Percentiles rank a stretch among this genome's conserved stretches.
Evolutionary conservation across 1,139 yeast species (phyloP).

Genomic region (Petasospora rhodanensis): DNA sequence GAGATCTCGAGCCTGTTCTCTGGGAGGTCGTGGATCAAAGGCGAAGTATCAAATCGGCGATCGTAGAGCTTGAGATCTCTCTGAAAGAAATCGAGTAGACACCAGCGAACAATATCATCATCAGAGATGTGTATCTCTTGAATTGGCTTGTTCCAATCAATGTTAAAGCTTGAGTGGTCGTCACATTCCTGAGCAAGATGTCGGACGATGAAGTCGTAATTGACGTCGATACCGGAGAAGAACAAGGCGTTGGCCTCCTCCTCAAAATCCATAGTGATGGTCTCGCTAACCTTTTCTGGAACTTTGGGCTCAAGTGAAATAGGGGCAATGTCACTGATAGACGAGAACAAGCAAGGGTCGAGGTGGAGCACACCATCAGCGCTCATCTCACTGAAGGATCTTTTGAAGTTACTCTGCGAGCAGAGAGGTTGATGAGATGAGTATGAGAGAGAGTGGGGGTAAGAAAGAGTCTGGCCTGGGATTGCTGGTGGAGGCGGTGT

Average conservation of each 20-base stretch:
- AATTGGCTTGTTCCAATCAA: neutral
- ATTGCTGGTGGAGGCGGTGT: too few species aligned
- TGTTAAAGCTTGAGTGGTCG: neutral
- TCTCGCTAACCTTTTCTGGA: too few species aligned
- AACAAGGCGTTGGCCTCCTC: slow-evolving; percentile 21
- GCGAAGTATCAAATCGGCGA: slow-evolving; percentile 7
- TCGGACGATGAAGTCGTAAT: slow-evolving; percentile 12
- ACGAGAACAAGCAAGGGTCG: too few species aligned
- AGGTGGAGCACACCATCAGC: too few species aligned
- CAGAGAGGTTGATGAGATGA: too few species aligned
- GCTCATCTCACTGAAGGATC: too few species aligned
- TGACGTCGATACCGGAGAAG: slow-evolving; percentile 7
- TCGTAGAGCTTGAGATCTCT: slow-evolving; percentile 12
- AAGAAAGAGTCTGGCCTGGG: too few species aligned
- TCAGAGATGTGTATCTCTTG: slow-evolving; percentile 6
- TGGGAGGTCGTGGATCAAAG: slow-evolving; percentile 9
- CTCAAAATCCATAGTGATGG: too few species aligned
- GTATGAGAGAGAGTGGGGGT: too few species aligned
- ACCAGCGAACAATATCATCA: slow-evolving; percentile 12
- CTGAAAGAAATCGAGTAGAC: slow-evolving; percentile 13
- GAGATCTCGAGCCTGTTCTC: slow-evolving; percentile 14
- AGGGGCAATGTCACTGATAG: too few species aligned
- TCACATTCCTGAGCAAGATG: slow-evolving; percentile 4
- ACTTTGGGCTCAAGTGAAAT: too few species aligned
- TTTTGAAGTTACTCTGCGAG: too few species aligned